These are phyloP conservation scores for Neodidymelliopsis sp. DNA, from an alignment of 2,329 filamentous ascomycete species.

Conservation along the genomic window DNA sequence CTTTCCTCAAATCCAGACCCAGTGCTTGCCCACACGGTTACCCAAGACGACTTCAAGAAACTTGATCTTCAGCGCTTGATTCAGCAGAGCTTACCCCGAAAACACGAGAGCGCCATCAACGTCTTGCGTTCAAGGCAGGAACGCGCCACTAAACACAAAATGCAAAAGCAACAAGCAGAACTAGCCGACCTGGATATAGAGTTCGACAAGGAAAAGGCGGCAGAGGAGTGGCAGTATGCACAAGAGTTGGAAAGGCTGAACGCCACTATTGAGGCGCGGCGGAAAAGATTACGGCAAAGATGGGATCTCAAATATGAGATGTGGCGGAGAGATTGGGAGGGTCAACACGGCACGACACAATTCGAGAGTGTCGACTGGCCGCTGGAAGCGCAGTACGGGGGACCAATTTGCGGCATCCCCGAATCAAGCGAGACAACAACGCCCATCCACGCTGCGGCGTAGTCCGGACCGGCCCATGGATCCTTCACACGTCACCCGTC, in stretches of 20 bases:
- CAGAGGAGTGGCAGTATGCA: slow-evolving; percentile 41
- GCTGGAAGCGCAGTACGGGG: slow-evolving; percentile 21
- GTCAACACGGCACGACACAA: slow-evolving; percentile 32
- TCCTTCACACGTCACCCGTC: slow-evolving; percentile 1
- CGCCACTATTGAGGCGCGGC: slow-evolving; percentile 40
- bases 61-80: slow-evolving; percentile 51
- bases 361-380: slow-evolving; percentile 45
- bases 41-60: slow-evolving; percentile 54
- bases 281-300: slow-evolving; percentile 41
- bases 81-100: slow-evolving; percentile 50
- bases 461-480: slow-evolving; percentile 15
- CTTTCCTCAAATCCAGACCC: slow-evolving; percentile 42
- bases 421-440: slow-evolving; percentile 32
- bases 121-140: slow-evolving; percentile 56
- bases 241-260: slow-evolving; percentile 48
- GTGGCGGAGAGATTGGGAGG: slow-evolving; percentile 47
- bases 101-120: slow-evolving; percentile 56
- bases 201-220: slow-evolving; percentile 44
- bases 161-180: slow-evolving; percentile 52
- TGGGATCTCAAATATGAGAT: slow-evolving; percentile 53
- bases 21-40: slow-evolving; percentile 47
- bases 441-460: slow-evolving; percentile 23
- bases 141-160: slow-evolving; percentile 45
- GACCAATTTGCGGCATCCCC: slow-evolving; percentile 23
- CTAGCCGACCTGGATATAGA: slow-evolving; percentile 44